Base-by-base conservation (phyloP, 2,329 filamentous ascomycete genomes). In the Aspergillus ustus region DNA sequence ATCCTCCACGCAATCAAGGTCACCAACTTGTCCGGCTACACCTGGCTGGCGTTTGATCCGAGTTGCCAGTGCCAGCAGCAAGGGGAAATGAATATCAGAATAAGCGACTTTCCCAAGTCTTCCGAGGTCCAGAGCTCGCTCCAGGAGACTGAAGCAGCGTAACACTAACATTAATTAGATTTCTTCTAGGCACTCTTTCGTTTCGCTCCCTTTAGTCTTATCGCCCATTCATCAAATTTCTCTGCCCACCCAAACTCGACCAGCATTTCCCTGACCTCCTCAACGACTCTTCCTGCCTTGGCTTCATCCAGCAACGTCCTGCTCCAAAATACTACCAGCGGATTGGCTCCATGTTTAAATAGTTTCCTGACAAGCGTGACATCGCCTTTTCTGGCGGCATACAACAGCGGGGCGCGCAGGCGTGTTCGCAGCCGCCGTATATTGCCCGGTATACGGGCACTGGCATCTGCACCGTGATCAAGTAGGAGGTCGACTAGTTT, bases 331-430 rank as follows among this genome's bases (percentile, higher is more conserved):
- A 25, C 7, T 15, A 48, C 29, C 8, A 29, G 7, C n/a, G 29
- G 28, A 20, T 40, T 31, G 3, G 29, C 49, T 20, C 49, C 49
- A 37, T 37, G 28, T 19, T 37, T 20, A 20, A 37, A 52, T 2
- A 52, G 22, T n/a, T 20, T 2, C 4, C 49, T 29, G 4, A 52
- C 28, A 11, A 52, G 49, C 4, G 11, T 9, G 4, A 37, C 11
- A 5, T 52, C 17, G n/a, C 49, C 49, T 31, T 13, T 37, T 52
- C 49, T 37, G n/a, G 49, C 49, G n/a, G 49, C 49, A n/a, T 52
- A 52, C 28, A 52, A 17, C 29, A 52, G 19, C 7, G 29, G 28
- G 2, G 28, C 4, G 0, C 49, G 28, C 49, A 52, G 34, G 6
- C 34, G 34, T 40, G 34, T 52, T 17, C 20, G 11, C 11, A 25